Base-by-base conservation (phyloP, 805 yeast species). In the Saccharomycopsis fermentans region DNA sequence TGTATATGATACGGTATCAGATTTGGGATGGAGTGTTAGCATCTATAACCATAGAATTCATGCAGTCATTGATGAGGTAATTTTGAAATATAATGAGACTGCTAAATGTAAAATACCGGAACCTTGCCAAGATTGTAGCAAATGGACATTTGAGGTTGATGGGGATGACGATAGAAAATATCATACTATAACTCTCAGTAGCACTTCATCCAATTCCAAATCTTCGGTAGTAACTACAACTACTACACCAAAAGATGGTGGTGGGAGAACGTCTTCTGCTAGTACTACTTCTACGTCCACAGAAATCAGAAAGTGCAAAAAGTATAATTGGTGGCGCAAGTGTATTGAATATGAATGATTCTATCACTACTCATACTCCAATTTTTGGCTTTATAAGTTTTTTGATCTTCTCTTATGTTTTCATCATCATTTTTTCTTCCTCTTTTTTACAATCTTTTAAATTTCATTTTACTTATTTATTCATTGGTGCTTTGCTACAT, bases 1-100 rank as follows among this genome's bases (percentile, higher is more conserved):
- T 70, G 78, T 85, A 32, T 94, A 92, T 71, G 98, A 94, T 66
- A 91, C 86, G 11, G 96, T 91, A 12, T 78, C 79, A 2, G 98
- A 94, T 65, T 74, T 79, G 63, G 97, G 97, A 1, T 92, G 97
- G 97, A 85, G 82, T 66, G 91, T 91, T 16, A 90, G 86, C 65
- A 73, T 94, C 70, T 76, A 87, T 62, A 90, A 92, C 70, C 99
- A 94, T 70, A 77, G 97, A 51, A 89, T 94, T 56, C 94, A 87
- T 65, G 86, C 90, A 0, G 96, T 94, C 2, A 89, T 94, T 55
- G 96, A 89, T 68, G 86, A 86, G 16, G 80, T 94, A 6, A 74
- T 94, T 14, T 68, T 77, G 65, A 78, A 73, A 2, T 90, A 91
- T 69, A 90, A 92, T 63, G 81, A 77, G 50, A 86, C 95, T 0